Conservation (phyloP, 2,329 filamentous ascomycete species). For the Phaeosphaeria sp. region DNA sequence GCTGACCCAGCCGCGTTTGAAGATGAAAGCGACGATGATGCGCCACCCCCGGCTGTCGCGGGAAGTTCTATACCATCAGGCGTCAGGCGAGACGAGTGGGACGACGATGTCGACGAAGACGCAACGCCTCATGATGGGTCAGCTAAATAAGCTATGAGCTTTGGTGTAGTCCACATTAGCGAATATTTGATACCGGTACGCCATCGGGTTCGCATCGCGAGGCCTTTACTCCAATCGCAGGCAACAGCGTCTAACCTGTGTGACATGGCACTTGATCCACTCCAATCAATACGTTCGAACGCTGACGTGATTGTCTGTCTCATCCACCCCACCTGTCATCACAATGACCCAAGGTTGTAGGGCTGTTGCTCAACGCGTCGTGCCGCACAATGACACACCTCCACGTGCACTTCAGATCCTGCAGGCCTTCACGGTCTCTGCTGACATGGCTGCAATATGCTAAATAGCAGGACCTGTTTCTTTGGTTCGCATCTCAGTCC, state of each 20-base stretch:
- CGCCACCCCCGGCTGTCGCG: conserved; percentile 30
- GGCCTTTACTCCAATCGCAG: neutral
- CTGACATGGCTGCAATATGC: neutral
- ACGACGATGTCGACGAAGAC: conserved; percentile 46
- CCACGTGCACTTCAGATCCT: neutral
- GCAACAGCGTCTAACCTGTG: neutral
- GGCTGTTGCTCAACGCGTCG: neutral
- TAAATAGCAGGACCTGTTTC: neutral
- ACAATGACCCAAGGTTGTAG: neutral
- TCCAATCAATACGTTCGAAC: neutral
- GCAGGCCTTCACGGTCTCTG: neutral
- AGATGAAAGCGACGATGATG: conserved; percentile 52
- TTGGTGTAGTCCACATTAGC: neutral
- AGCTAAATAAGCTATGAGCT: conserved; percentile 16
- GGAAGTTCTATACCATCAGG: conserved; percentile 22
- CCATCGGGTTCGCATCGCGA: neutral
- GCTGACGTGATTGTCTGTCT: neutral
- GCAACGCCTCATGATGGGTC: conserved; percentile 34
- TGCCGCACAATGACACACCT: neutral
- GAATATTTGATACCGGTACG: neutral
- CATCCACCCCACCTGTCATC: neutral
- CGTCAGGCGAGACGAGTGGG: conserved; percentile 49
- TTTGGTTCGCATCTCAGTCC: neutral
- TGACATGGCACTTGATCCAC: neutral
- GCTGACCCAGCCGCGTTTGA: conserved; percentile 57